Conservation (phyloP, 495 filamentous ascomycete species). For the Aspergillus sclerotiicarbonarius region DNA sequence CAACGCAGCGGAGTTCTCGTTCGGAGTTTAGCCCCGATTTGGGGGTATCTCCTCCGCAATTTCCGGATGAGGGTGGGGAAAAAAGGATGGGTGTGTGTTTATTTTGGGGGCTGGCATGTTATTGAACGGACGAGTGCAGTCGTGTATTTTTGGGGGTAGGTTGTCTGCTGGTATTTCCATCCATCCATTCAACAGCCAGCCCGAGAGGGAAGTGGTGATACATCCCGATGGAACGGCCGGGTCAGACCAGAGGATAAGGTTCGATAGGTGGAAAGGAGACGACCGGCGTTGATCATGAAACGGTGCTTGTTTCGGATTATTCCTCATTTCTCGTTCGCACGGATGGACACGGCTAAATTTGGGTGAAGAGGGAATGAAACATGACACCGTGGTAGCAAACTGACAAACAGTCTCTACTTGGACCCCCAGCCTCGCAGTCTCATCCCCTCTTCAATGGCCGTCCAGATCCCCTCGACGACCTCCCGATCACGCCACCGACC, state of each 20-base stretch:
- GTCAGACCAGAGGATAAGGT: neutral
- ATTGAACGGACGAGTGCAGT: too few species aligned
- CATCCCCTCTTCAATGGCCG: slow-evolving; percentile 86
- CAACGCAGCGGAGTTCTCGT: too few species aligned
- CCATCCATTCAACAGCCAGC: too few species aligned
- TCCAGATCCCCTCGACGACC: slow-evolving; percentile 92
- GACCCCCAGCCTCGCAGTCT: slow-evolving; percentile 74
- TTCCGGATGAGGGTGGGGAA: too few species aligned
- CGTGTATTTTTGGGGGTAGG: too few species aligned
- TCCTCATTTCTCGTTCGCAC: neutral
- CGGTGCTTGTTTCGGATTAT: neutral
- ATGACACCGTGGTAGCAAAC: neutral
- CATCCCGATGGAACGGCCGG: neutral
- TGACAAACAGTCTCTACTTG: slow-evolving; percentile 21
- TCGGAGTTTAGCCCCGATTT: too few species aligned
- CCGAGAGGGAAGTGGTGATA: too few species aligned
- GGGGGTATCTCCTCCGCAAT: too few species aligned
- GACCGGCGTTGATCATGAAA: neutral
- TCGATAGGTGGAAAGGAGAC: too few species aligned
- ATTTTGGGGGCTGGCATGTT: too few species aligned
- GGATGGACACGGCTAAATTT: neutral
- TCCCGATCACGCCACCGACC: slow-evolving; percentile 89
- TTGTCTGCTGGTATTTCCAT: too few species aligned
- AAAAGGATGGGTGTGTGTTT: too few species aligned
- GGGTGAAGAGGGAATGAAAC: neutral